phyloP scores from a whole-genome alignment of 768 basidiomycete species.

The Mycena sanguinolenta region DNA sequence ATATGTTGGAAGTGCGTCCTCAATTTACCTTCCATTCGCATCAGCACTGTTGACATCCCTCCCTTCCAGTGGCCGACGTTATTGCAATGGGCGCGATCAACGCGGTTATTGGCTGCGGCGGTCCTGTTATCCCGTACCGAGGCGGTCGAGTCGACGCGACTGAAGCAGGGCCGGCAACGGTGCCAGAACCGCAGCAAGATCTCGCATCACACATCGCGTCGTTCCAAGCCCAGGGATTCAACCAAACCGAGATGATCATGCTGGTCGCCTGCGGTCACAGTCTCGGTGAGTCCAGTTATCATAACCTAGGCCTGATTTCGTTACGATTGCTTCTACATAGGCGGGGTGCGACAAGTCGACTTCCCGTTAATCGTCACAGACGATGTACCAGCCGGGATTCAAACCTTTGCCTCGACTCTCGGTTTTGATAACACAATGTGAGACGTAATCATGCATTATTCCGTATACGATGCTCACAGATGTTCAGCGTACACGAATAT shows the following conservation, averaged over 20 bases:
- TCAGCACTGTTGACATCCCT: neutral
- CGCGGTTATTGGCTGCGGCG: constrained; percentile 34
- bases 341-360: no score
- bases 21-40: neutral
- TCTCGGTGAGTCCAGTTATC: no score
- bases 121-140: constrained; percentile 38
- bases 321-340: no score
- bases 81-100: constrained; percentile 34
- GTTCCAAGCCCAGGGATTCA: constrained; percentile 24
- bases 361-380: neutral
- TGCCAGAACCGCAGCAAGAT: no score
- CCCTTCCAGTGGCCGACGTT: constrained; percentile 35
- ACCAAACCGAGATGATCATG: neutral
- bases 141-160: constrained; percentile 41
- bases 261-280: no score
- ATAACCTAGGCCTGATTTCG: no score
- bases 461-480: neutral
- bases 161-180: no score
- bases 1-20: constrained; percentile 28
- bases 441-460: neutral
- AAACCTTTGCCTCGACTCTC: neutral
- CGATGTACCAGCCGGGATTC: neutral
- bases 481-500: neutral
- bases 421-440: neutral
- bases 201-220: constrained; percentile 28